Evolutionary conservation across 2,329 filamentous ascomycete species (phyloP).

Genomic region (Teratosphaeria epicoccoides): DNA sequence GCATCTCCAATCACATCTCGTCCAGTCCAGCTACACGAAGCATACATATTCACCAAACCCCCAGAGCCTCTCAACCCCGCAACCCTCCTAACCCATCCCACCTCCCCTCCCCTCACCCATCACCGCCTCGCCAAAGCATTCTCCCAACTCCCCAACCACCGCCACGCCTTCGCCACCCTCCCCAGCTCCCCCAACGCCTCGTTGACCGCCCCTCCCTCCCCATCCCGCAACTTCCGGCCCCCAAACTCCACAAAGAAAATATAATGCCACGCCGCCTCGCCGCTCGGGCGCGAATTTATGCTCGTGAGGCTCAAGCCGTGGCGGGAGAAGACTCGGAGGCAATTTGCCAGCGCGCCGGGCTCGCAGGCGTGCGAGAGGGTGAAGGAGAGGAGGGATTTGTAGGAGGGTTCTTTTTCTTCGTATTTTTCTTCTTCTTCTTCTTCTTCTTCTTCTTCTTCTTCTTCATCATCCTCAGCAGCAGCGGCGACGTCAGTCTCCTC

Average conservation of each 20-base stretch:
- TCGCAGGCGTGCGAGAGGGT: conserved; percentile 61
- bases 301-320: conserved; percentile 61
- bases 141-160: conserved; percentile 39
- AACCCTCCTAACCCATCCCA: neutral
- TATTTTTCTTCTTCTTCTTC: conserved; percentile 7
- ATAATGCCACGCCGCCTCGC: conserved; percentile 71
- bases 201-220: conserved; percentile 48
- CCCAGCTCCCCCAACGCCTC: conserved; percentile 50
- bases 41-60: too few relatives aligned
- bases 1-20: too few relatives aligned
- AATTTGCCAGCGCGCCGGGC: conserved; percentile 74
- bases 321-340: conserved; percentile 65
- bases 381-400: conserved; percentile 72
- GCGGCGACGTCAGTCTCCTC: neutral
- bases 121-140: conserved; percentile 8
- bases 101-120: neutral
- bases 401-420: conserved; percentile 9
- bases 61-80: neutral
- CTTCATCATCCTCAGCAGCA: neutral
- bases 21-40: too few relatives aligned
- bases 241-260: conserved; percentile 90
- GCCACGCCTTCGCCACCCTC: conserved; percentile 49
- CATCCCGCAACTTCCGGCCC: conserved; percentile 43
- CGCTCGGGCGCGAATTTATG: conserved; percentile 77
- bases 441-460: neutral